Base-by-base conservation (phyloP, 179 eudicot species). In the Nepenthes alata region DNA sequence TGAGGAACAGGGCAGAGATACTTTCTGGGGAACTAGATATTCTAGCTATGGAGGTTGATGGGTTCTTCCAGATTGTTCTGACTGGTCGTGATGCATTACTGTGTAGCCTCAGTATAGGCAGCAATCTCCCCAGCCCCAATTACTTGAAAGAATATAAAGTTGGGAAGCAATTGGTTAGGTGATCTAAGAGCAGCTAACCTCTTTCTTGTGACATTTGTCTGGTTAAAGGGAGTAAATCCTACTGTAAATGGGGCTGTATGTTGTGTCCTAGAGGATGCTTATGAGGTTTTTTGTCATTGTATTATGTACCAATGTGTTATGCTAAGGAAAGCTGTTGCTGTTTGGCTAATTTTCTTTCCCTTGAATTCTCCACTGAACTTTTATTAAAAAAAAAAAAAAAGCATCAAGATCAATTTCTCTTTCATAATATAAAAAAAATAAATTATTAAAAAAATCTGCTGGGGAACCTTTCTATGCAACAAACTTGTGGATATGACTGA, bases 1-100 rank as follows among this genome's bases (percentile, higher is more conserved):
- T 93, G 45, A 68, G 70, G 51, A 66, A 60, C 36, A 77, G 67
- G 54, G 77, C 74, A 2, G 85, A 67, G 12, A 77, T 73, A 37
- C 81, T 93, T 58, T 75, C 89, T 2, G 45, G 62, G 14, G 90
- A 95, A 51, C 63, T 93, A 53, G 96, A 89, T 78, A 63, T 66
- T 48, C 70, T 93, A 12, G 73, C 74, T 0, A 83, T 81, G 74
- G 85, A 83, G 72, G 86, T 83, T 16, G 96, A 89, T 51, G 69
- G 67, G 5, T 89, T 93, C 76, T 93, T 93, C 64, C 88, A 75
- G 52, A 78, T 89, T 62, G 75, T 89, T 72, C 74, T 93, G 39
- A 72, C 68, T 44, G 88, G 98, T 45, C 91, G 96, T 9, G 85
- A 85, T 65, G 86, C 95, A 7, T 68, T 93, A 77, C 93, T 93